Percentiles rank a stretch among this genome's conserved stretches.
These are phyloP conservation scores for Nemania bipapillata DNA, from an alignment of 2,329 filamentous ascomycete genomes.

Conservation along the genomic window DNA sequence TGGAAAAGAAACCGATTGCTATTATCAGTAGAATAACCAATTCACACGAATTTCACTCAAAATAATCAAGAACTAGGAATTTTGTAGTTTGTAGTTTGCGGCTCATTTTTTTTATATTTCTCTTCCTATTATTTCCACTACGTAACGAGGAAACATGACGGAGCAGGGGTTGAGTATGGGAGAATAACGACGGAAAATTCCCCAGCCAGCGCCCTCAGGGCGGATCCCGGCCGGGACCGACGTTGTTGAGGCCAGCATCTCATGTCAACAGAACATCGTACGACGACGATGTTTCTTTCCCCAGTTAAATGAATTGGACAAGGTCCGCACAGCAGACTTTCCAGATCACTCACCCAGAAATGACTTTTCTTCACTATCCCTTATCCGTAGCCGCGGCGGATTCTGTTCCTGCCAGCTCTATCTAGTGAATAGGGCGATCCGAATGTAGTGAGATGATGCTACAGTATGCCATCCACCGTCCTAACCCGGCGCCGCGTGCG, in stretches of 20 bases:
- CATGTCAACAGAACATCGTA: slow-evolving; percentile 42
- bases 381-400: slow-evolving; percentile 25
- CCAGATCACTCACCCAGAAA: slow-evolving; percentile 19
- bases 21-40: not conserved
- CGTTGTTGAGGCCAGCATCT: slow-evolving; percentile 47
- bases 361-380: slow-evolving; percentile 43
- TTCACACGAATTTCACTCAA: slow-evolving; percentile 3
- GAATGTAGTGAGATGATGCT: slow-evolving; percentile 50
- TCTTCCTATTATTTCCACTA: slow-evolving; percentile 37
- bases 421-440: slow-evolving; percentile 37
- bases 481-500: slow-evolving; percentile 37
- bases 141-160: slow-evolving; percentile 32
- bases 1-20: too few species aligned
- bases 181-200: slow-evolving; percentile 15
- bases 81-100: not conserved
- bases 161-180: slow-evolving; percentile 29
- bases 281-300: slow-evolving; percentile 16
- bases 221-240: slow-evolving; percentile 17
- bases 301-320: slow-evolving; percentile 1
- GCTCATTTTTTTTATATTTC: slow-evolving; percentile 32
- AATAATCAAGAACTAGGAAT: not conserved
- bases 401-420: slow-evolving; percentile 31
- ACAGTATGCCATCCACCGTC: slow-evolving; percentile 41
- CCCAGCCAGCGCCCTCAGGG: slow-evolving; percentile 24
- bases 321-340: slow-evolving; percentile 26